Evolutionary conservation across 129 eudicot genomes (phyloP).

Genomic region (Ambrosia trifida): DNA sequence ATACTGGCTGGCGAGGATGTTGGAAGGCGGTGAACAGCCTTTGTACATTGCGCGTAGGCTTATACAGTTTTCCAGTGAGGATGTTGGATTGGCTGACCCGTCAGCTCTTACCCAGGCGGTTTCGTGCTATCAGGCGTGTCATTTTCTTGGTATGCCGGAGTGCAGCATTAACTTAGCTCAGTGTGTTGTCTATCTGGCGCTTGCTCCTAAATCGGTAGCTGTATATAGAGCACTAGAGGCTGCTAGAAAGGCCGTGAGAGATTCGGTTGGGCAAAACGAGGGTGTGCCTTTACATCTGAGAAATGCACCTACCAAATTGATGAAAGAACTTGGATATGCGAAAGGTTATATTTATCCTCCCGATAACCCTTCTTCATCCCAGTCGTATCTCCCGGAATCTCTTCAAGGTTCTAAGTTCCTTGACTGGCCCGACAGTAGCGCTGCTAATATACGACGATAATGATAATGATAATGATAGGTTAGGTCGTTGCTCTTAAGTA

Average conservation of each 20-base stretch:
- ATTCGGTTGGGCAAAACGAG: slow-evolving; percentile 84
- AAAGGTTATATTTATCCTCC: slow-evolving; percentile 84
- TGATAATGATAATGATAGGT: background rate
- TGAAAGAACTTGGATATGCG: slow-evolving; percentile 81
- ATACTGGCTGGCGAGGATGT: slow-evolving; percentile 93
- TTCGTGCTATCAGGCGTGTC: slow-evolving; percentile 92
- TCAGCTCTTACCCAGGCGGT: slow-evolving; percentile 76
- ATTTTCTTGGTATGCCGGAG: slow-evolving; percentile 90
- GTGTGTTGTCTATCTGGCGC: slow-evolving; percentile 82
- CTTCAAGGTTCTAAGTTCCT: slow-evolving; percentile 81
- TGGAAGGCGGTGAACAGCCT: slow-evolving; percentile 92
- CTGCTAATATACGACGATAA: background rate
- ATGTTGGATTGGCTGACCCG: slow-evolving; percentile 87
- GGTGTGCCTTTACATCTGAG: slow-evolving; percentile 87
- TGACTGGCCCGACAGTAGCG: slow-evolving; percentile 50
- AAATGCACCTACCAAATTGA: slow-evolving; percentile 87
- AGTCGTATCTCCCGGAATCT: slow-evolving; percentile 64
- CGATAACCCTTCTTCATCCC: slow-evolving; percentile 54
- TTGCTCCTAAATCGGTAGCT: slow-evolving; percentile 86
- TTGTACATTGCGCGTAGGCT: slow-evolving; percentile 87
- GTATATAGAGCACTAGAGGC: slow-evolving; percentile 65
- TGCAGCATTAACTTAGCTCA: slow-evolving; percentile 75
- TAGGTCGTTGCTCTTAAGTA: no score
- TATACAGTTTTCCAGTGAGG: slow-evolving; percentile 76
- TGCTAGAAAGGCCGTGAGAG: slow-evolving; percentile 64